Percentiles rank a stretch among this genome's conserved stretches.
phyloP scores from a whole-genome alignment of 768 basidiomycete genomes.

The Pholiota microspora region DNA sequence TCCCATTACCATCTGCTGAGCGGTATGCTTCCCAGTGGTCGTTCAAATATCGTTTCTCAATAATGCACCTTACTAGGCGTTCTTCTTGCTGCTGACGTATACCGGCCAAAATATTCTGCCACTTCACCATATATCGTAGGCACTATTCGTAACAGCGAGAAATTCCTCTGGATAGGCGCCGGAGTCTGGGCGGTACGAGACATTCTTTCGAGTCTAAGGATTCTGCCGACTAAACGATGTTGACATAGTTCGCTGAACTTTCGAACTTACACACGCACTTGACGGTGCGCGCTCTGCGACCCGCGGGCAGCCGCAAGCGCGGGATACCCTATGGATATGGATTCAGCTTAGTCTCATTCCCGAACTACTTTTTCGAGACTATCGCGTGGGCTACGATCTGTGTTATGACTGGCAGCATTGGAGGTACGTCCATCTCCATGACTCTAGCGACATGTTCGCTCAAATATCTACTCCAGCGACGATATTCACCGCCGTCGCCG shows the following conservation, averaged over 20 bases:
- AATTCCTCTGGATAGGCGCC: constrained; percentile 65
- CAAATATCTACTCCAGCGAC: constrained; percentile 9
- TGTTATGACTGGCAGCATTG: constrained; percentile 74
- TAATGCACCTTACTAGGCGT: constrained; percentile 45
- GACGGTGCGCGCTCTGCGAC: constrained; percentile 80
- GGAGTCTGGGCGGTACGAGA: constrained; percentile 74
- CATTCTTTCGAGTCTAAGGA: not conserved
- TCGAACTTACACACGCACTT: constrained; percentile 86
- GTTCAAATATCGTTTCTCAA: not conserved
- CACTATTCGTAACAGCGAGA: constrained; percentile 61
- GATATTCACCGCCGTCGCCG: constrained; percentile 58
- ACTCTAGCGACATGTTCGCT: not conserved
- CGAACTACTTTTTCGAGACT: constrained; percentile 94
- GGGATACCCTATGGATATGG: constrained; percentile 93
- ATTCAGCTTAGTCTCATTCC: constrained; percentile 82
- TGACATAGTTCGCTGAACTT: constrained; percentile 69
- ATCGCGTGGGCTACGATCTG: constrained; percentile 72
- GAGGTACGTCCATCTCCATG: constrained; percentile 49
- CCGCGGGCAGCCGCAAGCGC: constrained; percentile 72
- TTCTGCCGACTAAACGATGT: not conserved
- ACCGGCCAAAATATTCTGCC: constrained; percentile 75
- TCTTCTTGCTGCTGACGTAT: constrained; percentile 75
- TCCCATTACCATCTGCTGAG: constrained; percentile 85
- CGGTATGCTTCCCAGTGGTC: constrained; percentile 32
- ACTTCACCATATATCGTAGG: constrained; percentile 59